Conservation (phyloP, 352 stramenopile species). For the Globisporangium megalacanthum region DNA sequence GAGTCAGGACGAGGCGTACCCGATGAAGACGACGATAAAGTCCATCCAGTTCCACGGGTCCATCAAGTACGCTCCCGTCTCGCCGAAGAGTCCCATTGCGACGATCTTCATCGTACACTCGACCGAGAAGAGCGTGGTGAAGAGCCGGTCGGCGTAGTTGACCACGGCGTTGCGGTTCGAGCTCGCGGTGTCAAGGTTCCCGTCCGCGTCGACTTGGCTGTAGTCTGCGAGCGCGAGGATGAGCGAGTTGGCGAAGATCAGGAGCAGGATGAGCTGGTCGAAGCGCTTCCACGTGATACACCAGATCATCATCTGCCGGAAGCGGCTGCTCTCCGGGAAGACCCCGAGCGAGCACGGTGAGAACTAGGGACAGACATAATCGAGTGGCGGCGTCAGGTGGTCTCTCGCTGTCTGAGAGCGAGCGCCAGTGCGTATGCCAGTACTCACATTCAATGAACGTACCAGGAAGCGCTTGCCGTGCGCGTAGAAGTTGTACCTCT, state of each 20-base stretch:
- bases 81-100: conserved; percentile 70
- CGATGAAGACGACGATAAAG: conserved; percentile 85
- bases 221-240: conserved; percentile 81
- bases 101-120: conserved; percentile 90
- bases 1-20: conserved; percentile 25
- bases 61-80: conserved; percentile 72
- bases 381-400: not conserved
- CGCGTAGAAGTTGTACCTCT: conserved; percentile 53
- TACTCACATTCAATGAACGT: conserved; percentile 3
- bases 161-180: conserved; percentile 56
- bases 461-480: conserved; percentile 57
- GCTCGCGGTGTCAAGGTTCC: conserved; percentile 30
- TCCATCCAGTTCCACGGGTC: conserved; percentile 90
- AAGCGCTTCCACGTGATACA: conserved; percentile 73
- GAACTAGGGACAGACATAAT: conserved; percentile 26
- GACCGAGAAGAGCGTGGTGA: conserved; percentile 75
- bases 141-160: conserved; percentile 44
- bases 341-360: conserved; percentile 44
- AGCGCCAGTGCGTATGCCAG: not conserved
- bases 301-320: conserved; percentile 54
- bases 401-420: too few relatives aligned
- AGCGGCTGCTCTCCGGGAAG: conserved; percentile 43
- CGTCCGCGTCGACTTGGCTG: conserved; percentile 39
- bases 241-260: conserved; percentile 80
- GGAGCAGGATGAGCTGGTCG: conserved; percentile 77